Base-by-base conservation (phyloP, 768 basidiomycete species). In the Pholiota microspora region DNA sequence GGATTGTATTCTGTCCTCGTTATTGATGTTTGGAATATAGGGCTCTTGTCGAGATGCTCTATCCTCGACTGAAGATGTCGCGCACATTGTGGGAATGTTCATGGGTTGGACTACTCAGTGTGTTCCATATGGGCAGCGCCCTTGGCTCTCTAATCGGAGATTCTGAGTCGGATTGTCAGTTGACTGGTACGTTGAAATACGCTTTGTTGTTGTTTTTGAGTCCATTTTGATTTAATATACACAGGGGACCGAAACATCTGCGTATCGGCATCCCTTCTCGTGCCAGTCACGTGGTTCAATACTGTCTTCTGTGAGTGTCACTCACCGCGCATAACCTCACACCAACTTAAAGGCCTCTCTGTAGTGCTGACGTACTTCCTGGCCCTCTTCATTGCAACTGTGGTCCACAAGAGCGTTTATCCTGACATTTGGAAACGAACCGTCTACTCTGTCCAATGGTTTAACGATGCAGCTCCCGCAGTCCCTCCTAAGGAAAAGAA, bases 291-390 rank as follows among this genome's bases (percentile, higher is more conserved):
- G 21, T 84, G 83, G 83, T 48, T 82, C 25, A 73, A 66, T 49
- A 73, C 75, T 54, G 53, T 82, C 51, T 71, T 74, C 35, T 64
- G 83, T 84, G 63, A 38, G 82, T 65, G 38, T 10, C 29, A 18
- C 25, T 34, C 56, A 25, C 21, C 54, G 24, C 35, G 38, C 7
- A 7, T 9, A 18, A 13, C 48, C 15, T 55, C 36, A 10, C 46
- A 36, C 25, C 31, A 13, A 23, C 10, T 24, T 21, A 36, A 8
- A 35, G 69, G 69, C 60, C 24, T 61, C n/a, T n/a, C n/a, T n/a
- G n/a, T n/a, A n/a, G n/a, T n/a, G n/a, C n/a, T 84, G 8, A 63
- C 73, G 8, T 86, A 89, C 60, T 83, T 82, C 61, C 71, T 88
- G 59, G 62, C 73, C 3, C 69, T 89, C 23, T 73, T 78, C 61